Conservation (phyloP, 371 early-diverging fungal genomes). For the Basidiobolus meristosporus region DNA sequence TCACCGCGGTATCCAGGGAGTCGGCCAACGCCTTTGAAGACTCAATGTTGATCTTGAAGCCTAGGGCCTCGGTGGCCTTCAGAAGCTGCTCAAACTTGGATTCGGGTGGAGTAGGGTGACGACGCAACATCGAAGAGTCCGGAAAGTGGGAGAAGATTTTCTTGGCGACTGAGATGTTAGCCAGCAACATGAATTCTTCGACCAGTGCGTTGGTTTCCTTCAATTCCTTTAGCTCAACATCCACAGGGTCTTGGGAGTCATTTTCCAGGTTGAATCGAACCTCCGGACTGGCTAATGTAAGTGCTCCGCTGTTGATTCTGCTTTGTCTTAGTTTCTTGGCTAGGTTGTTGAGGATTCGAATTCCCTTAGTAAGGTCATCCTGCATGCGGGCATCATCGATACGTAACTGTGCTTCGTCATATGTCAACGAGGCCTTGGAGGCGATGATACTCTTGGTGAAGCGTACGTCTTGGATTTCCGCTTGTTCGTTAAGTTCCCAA, state of each 20-base stretch:
- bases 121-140: slow-evolving; percentile 77
- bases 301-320: slow-evolving; percentile 59
- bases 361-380: slow-evolving; percentile 67
- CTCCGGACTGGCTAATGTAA: slow-evolving; percentile 74
- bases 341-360: slow-evolving; percentile 62
- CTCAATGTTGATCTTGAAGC: slow-evolving; percentile 28
- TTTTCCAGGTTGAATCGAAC: slow-evolving; percentile 72
- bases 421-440: slow-evolving; percentile 87
- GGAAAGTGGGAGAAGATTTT: slow-evolving; percentile 73
- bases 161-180: slow-evolving; percentile 92
- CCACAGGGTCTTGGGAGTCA: slow-evolving; percentile 78
- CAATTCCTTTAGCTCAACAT: slow-evolving; percentile 71
- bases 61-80: slow-evolving; percentile 31
- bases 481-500: slow-evolving; percentile 57
- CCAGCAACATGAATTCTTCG: slow-evolving; percentile 99
- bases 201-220: slow-evolving; percentile 92
- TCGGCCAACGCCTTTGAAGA: slow-evolving; percentile 61
- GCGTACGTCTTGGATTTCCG: slow-evolving; percentile 48
- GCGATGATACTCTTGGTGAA: slow-evolving; percentile 84
- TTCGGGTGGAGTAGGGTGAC: slow-evolving; percentile 57
- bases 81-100: slow-evolving; percentile 58
- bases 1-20: slow-evolving; percentile 55
- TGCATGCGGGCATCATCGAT: slow-evolving; percentile 71
- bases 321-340: slow-evolving; percentile 71
- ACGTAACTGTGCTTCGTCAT: slow-evolving; percentile 91